Evolutionary conservation across 1,284 basidiomycete species (phyloP).

Genomic region (Trichosporon ovoides): DNA sequence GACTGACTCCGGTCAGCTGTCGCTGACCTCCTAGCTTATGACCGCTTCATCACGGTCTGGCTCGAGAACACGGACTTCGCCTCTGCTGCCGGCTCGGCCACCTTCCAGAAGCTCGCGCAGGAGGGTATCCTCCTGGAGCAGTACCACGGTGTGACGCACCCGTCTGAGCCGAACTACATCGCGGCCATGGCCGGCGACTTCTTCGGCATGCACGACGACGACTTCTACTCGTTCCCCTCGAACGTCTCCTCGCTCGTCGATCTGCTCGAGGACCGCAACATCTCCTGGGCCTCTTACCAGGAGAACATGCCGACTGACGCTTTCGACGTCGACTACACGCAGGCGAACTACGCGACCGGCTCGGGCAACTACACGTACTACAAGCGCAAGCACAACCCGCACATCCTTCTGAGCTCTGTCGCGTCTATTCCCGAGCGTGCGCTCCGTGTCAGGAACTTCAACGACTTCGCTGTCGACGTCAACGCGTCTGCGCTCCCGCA

Average conservation of each 20-base stretch:
- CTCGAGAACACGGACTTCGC: constrained; percentile 55
- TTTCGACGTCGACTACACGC: constrained; percentile 51
- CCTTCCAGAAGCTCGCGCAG: constrained; percentile 54
- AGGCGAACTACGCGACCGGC: constrained; percentile 53
- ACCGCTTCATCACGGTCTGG: constrained; percentile 52
- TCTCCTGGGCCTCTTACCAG: constrained; percentile 51
- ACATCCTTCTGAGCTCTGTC: constrained; percentile 56
- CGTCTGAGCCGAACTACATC: constrained; percentile 25
- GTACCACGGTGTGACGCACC: constrained; percentile 59
- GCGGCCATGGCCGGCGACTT: constrained; percentile 55
- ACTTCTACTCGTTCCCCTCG: constrained; percentile 32
- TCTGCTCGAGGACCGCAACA: constrained; percentile 58
- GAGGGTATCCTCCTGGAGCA: constrained; percentile 56
- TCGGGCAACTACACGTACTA: constrained; percentile 48
- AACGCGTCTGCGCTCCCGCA: constrained; percentile 56
- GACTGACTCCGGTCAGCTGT: too few relatives aligned
- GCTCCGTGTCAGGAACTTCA: constrained; percentile 58
- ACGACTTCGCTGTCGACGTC: constrained; percentile 46
- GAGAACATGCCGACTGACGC: constrained; percentile 60
- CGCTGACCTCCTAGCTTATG: constrained; percentile 45
- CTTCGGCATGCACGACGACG: constrained; percentile 56
- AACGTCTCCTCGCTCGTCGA: constrained; percentile 60
- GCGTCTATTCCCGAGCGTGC: constrained; percentile 51
- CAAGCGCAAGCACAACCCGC: constrained; percentile 60
- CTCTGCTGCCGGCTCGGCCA: constrained; percentile 37